Evolutionary conservation across 2,329 filamentous ascomycete species (phyloP), one percentile per base, ranked within the genome.

Genomic region (Aspergillus novofumigatus): DNA sequence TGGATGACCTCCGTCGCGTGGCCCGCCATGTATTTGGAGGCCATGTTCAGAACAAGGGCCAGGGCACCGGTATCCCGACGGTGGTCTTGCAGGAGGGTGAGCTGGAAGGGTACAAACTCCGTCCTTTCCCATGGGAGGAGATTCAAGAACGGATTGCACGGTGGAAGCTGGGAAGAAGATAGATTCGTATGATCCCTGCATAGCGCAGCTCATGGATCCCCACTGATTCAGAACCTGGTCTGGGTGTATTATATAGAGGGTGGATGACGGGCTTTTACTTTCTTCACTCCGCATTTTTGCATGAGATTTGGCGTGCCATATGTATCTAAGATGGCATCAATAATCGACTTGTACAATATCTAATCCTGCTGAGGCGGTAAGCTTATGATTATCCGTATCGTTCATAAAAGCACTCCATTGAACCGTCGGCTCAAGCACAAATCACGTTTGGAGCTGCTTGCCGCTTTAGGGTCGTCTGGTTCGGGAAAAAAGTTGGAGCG

Each of bases 11-110:
- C 62, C 82, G 91, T 32, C 82, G 91, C 51, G 93, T 97, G 3
- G 94, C 94, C 4, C 81, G 80, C 64, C 79, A 85, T 64, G 87
- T 99, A 8, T 86, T 97, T 55, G 85, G 88, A 48, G 94, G 94
- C 0, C 72, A 85, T 62, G 87, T 95, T 3, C 70, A 83, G 60
- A 97, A 97, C 72, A 71, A 78, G 0, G 93, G 93, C 1, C 71
- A 78, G 0, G 93, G 94, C 3, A 94, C 86, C 61, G 94, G 94
- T 14, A 88, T 91, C 21, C 94, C 94, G 3, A 99, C 94, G 0
- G 92, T 99, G 25, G 93, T 99, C 48, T 71, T 99, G 67, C 93
- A 97, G 79, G 93, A 97, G 78, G 91, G 91, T 25, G 86, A 92
- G 70, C 82, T 89, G 64, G 84, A 88, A 54, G 87, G 87, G 0